Evolutionary conservation across 805 yeast species (phyloP).

Genomic region (Candida argentea): DNA sequence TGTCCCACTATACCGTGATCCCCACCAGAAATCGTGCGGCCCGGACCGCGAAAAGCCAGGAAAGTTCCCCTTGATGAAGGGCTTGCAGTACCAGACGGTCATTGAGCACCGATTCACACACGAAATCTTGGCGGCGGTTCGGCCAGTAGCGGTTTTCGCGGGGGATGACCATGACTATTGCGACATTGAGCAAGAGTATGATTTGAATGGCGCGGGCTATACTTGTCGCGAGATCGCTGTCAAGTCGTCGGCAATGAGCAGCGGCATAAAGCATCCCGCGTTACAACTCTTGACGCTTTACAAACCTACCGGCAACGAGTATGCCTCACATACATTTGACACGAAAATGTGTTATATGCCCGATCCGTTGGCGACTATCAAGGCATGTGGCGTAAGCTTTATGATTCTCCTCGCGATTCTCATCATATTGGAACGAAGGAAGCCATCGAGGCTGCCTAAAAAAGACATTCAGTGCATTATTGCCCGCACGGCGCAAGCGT

Average conservation of each 20-base stretch:
- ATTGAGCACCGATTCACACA: conserved; percentile 51
- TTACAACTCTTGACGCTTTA: conserved; percentile 68
- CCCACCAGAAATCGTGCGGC: conserved; percentile 60
- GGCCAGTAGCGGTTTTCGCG: conserved; percentile 65
- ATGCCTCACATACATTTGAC: conserved; percentile 11
- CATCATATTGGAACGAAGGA: too few species aligned
- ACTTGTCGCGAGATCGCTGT: conserved; percentile 60
- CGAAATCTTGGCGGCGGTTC: conserved; percentile 44
- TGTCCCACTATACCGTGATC: conserved; percentile 76
- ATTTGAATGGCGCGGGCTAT: conserved; percentile 7
- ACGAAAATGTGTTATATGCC: conserved; percentile 52
- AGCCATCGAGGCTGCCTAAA: too few species aligned
- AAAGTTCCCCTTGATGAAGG: conserved; percentile 58
- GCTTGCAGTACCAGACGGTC: conserved; percentile 88
- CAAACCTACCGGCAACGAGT: conserved; percentile 25
- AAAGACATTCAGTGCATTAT: too few species aligned
- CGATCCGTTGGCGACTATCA: conserved; percentile 31
- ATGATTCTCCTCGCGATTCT: conserved; percentile 5
- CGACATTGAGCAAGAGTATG: conserved; percentile 48
- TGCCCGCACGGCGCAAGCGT: not conserved
- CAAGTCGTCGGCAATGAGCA: conserved; percentile 85
- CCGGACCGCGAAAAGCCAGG: conserved; percentile 58
- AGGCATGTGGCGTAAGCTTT: conserved; percentile 7
- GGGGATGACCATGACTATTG: conserved; percentile 99
- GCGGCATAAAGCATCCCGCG: conserved; percentile 82